These are phyloP conservation scores for Solanum phureja DNA, from an alignment of 257 asterid species.

Conservation along the genomic window DNA sequence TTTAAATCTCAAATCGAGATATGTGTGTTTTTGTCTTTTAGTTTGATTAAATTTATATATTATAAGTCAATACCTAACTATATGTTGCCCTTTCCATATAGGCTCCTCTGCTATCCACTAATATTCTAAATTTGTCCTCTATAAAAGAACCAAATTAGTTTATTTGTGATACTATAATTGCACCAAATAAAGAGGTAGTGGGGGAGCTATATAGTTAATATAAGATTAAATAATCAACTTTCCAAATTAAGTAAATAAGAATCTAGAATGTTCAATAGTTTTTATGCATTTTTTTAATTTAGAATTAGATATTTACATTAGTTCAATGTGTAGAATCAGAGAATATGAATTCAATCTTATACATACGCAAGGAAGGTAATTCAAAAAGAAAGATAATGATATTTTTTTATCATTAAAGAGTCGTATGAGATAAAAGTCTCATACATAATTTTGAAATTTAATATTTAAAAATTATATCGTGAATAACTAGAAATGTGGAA, in stretches of 20 bases:
- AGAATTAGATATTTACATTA: too few species aligned
- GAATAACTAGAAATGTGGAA: neutral
- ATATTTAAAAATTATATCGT: neutral
- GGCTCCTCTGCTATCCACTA: slow-evolving; percentile 6
- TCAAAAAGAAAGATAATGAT: neutral
- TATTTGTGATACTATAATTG: neutral
- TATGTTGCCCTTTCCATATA: neutral
- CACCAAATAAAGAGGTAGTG: neutral
- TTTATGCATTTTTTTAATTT: neutral
- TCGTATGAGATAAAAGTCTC: neutral
- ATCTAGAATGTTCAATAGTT: neutral
- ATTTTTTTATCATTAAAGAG: neutral
- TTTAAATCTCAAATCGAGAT: neutral
- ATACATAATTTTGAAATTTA: neutral
- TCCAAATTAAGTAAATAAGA: neutral
- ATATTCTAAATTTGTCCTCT: neutral
- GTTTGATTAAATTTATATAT: neutral
- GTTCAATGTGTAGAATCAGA: neutral
- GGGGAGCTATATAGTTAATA: neutral
- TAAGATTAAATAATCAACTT: neutral
- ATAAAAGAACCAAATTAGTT: neutral
- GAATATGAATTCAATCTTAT: neutral
- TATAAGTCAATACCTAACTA: slow-evolving; percentile 9
- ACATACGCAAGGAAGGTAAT: neutral
- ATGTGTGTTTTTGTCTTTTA: neutral